A percentile compares a stretch with the other conserved stretches of the same genome.
Conservation (phyloP, 2,329 filamentous ascomycete genomes). For the Fusarium scirpi region DNA sequence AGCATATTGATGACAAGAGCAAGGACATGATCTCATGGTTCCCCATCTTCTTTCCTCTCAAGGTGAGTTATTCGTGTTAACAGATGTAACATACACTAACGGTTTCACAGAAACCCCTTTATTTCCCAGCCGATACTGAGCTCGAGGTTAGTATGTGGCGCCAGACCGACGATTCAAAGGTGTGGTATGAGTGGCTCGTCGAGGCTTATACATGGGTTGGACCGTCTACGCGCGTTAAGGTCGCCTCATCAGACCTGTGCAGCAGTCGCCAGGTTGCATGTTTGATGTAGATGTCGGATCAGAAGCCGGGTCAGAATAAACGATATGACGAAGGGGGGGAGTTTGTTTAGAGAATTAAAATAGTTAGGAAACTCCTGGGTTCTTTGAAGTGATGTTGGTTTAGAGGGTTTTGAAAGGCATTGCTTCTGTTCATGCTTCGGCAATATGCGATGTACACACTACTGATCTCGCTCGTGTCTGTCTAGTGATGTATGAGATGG, state of each 20-base stretch:
- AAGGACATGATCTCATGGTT: constrained; percentile 99
- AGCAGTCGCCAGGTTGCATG: constrained; percentile 78
- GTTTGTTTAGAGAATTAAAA: constrained; percentile 22
- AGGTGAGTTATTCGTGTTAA: constrained; percentile 66
- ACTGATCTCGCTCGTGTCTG: not conserved
- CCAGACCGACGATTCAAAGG: constrained; percentile 92
- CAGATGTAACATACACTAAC: not conserved
- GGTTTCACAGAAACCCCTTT: constrained; percentile 77
- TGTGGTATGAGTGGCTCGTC: constrained; percentile 99
- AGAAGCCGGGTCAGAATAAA: not conserved
- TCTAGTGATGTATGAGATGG: not conserved
- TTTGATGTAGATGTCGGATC: constrained; percentile 68
- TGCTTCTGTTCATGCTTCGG: not conserved
- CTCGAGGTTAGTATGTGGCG: constrained; percentile 95
- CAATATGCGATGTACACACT: not conserved
- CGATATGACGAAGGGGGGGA: constrained; percentile 24
- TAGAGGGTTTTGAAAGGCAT: not conserved
- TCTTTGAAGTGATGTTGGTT: not conserved
- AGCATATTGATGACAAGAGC: constrained; percentile 92
- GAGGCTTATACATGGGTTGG: constrained; percentile 80
- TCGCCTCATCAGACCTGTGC: constrained; percentile 74
- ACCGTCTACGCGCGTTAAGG: constrained; percentile 71
- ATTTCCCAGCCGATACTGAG: constrained; percentile 85
- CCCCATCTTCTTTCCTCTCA: constrained; percentile 96
- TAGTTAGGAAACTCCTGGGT: not conserved